These are phyloP conservation scores for Parastagonospora avenae DNA, from an alignment of 2,329 filamentous ascomycete species.

Conservation along the genomic window DNA sequence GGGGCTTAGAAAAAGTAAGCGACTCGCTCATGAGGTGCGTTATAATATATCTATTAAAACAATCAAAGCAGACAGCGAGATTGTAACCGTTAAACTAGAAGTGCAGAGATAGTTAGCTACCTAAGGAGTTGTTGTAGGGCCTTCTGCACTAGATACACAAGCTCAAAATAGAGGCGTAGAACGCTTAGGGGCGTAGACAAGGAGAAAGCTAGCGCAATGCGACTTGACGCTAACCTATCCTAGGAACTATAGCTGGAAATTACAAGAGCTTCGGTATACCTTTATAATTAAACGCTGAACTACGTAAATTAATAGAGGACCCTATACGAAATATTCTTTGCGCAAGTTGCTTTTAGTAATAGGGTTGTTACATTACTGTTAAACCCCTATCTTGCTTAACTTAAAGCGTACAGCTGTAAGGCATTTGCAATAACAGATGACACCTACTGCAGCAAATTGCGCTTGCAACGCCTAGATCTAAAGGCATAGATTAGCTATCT, in stretches of 20 bases:
- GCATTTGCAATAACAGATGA: slow-evolving; percentile 8
- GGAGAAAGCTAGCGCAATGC: too few relatives aligned
- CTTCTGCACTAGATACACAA: too few relatives aligned
- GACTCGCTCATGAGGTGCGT: too few relatives aligned
- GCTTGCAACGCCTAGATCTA: slow-evolving; percentile 6
- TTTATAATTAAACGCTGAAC: slow-evolving; percentile 10
- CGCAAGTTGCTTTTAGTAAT: too few relatives aligned
- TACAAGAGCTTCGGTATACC: slow-evolving; percentile 4
- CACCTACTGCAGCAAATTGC: slow-evolving; percentile 1
- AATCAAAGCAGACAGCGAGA: too few relatives aligned
- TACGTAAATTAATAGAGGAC: slow-evolving; percentile 10
- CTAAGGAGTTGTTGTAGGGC: slow-evolving; percentile 3
- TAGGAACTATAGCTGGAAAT: slow-evolving; percentile 8
- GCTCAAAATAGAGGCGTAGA: too few relatives aligned
- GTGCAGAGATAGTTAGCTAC: neutral
- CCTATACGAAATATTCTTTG: too few relatives aligned
- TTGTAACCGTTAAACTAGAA: slow-evolving; percentile 1
- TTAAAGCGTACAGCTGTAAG: slow-evolving; percentile 13
- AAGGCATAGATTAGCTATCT: slow-evolving; percentile 11
- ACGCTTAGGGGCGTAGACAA: too few relatives aligned
- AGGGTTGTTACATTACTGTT: too few relatives aligned
- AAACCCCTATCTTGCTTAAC: too few relatives aligned
- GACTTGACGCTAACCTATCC: too few relatives aligned
- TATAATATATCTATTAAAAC: slow-evolving; percentile 4
- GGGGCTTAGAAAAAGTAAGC: too few relatives aligned